Evolutionary conservation across 2,329 filamentous ascomycete species (phyloP), one percentile per base, ranked within the genome.

Genomic region (Pleoardoris graminearum): DNA sequence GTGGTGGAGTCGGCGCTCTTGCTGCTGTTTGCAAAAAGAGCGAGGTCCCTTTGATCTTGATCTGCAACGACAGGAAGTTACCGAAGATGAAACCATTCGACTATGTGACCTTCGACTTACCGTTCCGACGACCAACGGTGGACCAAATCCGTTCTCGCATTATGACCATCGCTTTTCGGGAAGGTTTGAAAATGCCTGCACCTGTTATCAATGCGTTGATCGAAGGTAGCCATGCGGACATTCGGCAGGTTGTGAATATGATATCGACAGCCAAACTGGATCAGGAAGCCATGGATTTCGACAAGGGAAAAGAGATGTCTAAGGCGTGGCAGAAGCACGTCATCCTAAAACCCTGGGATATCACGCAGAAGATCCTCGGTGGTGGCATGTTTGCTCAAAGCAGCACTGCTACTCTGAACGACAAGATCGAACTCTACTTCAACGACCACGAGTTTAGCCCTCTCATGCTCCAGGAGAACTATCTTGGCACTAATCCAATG

Each of bases 71-170:
- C 69, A 88, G 94, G 62, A 86, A 83, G 60, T 78, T 92, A 57
- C 94, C 89, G 25, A 99, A 99, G 81, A 99, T 99, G 94, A 97
- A 93, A 76, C 94, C 94, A 0, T 99, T 99, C 69, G 92, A 97
- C 70, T 84, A 85, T 65, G 88, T 89, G 47, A 87, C 90, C 2
- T 92, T 84, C 66, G 92, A 97, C 59, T 77, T 99, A 58, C 85
- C 86, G 37, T 99, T 99, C 80, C 85, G 88, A 67, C 86, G 92
- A 23, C 94, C 94, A 4, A 96, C 91, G 0, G 86, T 91, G 2
- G 91, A 97, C 47, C 90, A 95, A 76, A 91, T 99, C 48, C 85
- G 93, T 48, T 92, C 90, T 29, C 85, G 94, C 19, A 90, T 99
- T 68, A 93, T 92, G 81, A 97, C 94, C 0, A 96, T 99, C 59